A percentile compares a stretch with the other conserved stretches of the same genome.
Evolutionary conservation across 352 stramenopile species (phyloP).

Genomic region (Globisporangium irregulare): DNA sequence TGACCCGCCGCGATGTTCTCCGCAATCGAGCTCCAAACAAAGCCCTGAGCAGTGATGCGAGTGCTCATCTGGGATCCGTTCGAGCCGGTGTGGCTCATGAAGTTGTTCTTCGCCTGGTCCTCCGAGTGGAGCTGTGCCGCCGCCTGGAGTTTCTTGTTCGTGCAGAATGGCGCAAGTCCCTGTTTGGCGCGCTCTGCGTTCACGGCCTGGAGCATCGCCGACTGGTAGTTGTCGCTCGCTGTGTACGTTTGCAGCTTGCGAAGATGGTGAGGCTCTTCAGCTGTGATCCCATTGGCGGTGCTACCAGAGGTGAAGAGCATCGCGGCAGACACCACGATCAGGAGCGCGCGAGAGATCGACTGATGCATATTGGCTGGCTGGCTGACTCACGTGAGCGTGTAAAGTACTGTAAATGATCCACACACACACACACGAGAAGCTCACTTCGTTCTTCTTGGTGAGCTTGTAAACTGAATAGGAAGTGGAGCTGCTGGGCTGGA

Average conservation of each 20-base stretch:
- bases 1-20: slow-evolving; percentile 27
- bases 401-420: background rate
- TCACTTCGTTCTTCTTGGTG: background rate
- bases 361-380: background rate
- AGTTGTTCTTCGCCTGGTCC: slow-evolving; percentile 26
- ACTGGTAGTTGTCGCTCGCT: slow-evolving; percentile 13
- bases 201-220: slow-evolving; percentile 20
- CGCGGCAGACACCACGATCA: background rate
- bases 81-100: slow-evolving; percentile 34
- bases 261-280: background rate
- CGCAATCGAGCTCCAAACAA: slow-evolving; percentile 18
- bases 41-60: slow-evolving; percentile 25
- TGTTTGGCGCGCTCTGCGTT: slow-evolving; percentile 18
- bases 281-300: background rate
- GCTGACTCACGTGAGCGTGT: background rate
- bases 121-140: slow-evolving; percentile 29
- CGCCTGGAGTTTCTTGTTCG: slow-evolving; percentile 33
- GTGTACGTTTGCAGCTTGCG: slow-evolving; percentile 12
- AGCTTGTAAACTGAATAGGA: background rate
- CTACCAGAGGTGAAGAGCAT: background rate
- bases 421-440: background rate
- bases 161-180: slow-evolving; percentile 15
- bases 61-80: slow-evolving; percentile 19
- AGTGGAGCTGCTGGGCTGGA: background rate
- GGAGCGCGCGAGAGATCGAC: slow-evolving; percentile 1